Evolutionary conservation across 2,329 filamentous ascomycete species (phyloP), one percentile per base, ranked within the genome.

Genomic region (Fusarium redolens): DNA sequence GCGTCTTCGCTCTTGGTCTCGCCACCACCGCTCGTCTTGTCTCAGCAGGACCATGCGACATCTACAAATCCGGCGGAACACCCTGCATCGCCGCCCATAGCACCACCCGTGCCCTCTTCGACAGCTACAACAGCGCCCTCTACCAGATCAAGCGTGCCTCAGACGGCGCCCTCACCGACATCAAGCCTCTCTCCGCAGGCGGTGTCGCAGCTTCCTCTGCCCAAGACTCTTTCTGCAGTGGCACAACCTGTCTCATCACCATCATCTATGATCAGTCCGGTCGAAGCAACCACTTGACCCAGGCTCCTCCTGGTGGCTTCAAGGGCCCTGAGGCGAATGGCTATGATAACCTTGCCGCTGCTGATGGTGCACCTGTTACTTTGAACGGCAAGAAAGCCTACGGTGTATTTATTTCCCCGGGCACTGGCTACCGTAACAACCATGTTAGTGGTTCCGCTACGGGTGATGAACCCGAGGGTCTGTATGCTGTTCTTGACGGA

Each of bases 181-280:
- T 71, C 30, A 51, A 15, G 5, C 68, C 68, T 10, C 30, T 57
- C 0, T 84, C 88, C 0, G 86, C 89, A 1, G 90, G 91, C 4
- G 89, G 89, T 45, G 87, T 92, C 14, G 90, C 91, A 61, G 87
- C 92, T 75, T 87, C 89, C 7, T 86, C 85, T 0, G 78, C 86
- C 13, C 91, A 92, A 76, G 90, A 92, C 79, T 72, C 81, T 2
- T 92, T 92, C 80, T 92, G 90, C 74, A 79, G 83, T 14, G 79
- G 82, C 54, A 91, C 90, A 0, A 91, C 89, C 17, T 92, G 90
- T 75, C 81, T 91, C 30, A 92, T 92, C 77, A 86, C 86, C 1
- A 84, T 88, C 73, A 91, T 91, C 59, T 92, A 92, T 77, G 91
- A 92, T 78, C 91, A 92, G 79, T 91, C 90, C 17, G 89, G 89